phyloP scores from a whole-genome alignment of 1,139 yeast species.

The Lodderomyces elongisporus region DNA sequence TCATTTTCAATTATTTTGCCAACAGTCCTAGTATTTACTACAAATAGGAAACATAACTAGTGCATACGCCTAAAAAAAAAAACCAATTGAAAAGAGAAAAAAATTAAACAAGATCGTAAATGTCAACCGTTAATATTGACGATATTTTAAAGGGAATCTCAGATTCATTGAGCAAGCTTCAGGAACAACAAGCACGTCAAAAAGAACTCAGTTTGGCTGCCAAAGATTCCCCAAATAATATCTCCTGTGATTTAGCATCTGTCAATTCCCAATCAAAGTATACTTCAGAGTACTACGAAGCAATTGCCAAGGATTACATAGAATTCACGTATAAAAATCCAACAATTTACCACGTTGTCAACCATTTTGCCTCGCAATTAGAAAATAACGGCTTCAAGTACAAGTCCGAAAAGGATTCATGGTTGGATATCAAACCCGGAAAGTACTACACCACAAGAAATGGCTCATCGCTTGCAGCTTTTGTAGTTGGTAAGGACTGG shows the following conservation, averaged over 20 bases:
- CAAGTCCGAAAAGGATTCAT: slow-evolving; percentile 22
- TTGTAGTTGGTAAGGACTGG: slow-evolving; percentile 39
- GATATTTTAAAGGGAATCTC: slow-evolving; percentile 7
- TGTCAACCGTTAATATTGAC: slow-evolving; percentile 4
- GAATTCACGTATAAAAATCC: slow-evolving; percentile 37
- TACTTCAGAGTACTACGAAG: slow-evolving; percentile 22
- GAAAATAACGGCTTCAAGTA: slow-evolving; percentile 27
- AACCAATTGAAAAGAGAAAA: too few species aligned
- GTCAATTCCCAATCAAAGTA: slow-evolving; percentile 9
- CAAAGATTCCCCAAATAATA: neutral
- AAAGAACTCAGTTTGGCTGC: neutral
- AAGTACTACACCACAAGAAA: slow-evolving; percentile 32
- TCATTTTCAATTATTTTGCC: too few species aligned
- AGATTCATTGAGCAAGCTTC: slow-evolving; percentile 7
- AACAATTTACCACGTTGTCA: slow-evolving; percentile 39
- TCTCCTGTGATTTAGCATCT: neutral
- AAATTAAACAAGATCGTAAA: too few species aligned
- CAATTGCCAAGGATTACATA: slow-evolving; percentile 33
- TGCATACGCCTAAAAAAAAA: too few species aligned
- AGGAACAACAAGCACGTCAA: slow-evolving; percentile 3
- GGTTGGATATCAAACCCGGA: slow-evolving; percentile 19
- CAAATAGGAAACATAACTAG: too few species aligned
- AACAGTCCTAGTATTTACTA: too few species aligned
- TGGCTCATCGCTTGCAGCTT: slow-evolving; percentile 36
- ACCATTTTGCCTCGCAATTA: slow-evolving; percentile 23